Evolutionary conservation across 495 filamentous ascomycete genomes (phyloP).

Genomic region (Talaromyces wortmannii): DNA sequence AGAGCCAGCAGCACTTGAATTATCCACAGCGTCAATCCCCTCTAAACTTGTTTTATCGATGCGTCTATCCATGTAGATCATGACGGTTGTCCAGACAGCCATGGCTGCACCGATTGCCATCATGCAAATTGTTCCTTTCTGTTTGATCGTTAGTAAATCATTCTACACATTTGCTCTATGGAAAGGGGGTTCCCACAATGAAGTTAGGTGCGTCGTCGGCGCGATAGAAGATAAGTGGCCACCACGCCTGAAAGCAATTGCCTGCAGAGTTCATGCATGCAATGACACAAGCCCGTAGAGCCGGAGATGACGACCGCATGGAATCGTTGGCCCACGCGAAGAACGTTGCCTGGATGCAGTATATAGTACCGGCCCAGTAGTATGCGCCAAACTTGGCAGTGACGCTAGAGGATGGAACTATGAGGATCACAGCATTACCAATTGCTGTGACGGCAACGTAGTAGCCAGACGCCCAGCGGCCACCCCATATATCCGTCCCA

Average conservation of each 20-base stretch:
- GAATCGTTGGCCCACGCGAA: slow-evolving; percentile 58
- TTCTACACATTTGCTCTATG: slow-evolving; percentile 43
- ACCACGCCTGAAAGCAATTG: slow-evolving; percentile 53
- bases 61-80: slow-evolving; percentile 27
- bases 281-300: slow-evolving; percentile 39
- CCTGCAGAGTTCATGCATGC: slow-evolving; percentile 51
- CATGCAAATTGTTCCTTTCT: neutral
- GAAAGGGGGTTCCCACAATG: slow-evolving; percentile 49
- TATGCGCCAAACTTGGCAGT: slow-evolving; percentile 43
- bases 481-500: slow-evolving; percentile 43
- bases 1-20: neutral
- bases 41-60: neutral
- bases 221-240: slow-evolving; percentile 59
- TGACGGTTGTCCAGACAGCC: slow-evolving; percentile 39
- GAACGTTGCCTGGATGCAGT: slow-evolving; percentile 52
- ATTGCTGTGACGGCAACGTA: slow-evolving; percentile 45
- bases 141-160: neutral
- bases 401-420: slow-evolving; percentile 32
- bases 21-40: neutral
- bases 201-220: slow-evolving; percentile 53
- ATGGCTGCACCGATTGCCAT: slow-evolving; percentile 18
- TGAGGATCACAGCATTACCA: slow-evolving; percentile 38
- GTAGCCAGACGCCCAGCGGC: slow-evolving; percentile 46
- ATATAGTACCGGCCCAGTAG: slow-evolving; percentile 47
- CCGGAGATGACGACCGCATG: slow-evolving; percentile 38